Evolutionary conservation across 75 land plant genomes (phyloP), one percentile per base, ranked within the genome.

Genomic region (Cupressus sempervirens): DNA sequence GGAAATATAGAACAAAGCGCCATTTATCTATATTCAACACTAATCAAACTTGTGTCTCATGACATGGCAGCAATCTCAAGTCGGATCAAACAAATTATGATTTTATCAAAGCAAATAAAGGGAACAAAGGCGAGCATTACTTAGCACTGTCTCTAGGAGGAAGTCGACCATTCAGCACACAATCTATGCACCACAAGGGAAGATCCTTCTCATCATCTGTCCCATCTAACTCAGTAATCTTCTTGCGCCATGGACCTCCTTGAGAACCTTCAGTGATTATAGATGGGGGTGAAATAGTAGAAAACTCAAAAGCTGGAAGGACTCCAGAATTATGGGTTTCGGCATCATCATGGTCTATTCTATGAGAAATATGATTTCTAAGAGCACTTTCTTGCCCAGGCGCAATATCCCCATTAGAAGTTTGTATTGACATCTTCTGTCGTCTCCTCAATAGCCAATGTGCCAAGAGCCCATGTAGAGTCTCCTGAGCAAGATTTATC

Each of bases 231-330:
- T 94, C 95, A 26, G 92, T 90, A n/a, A 91, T 90, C 84, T 93
- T 96, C 88, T 93, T 98, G 79, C 99, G 91, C 99, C 99, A 98
- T 18, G 96, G 94, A 50, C 99, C 98, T 70, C 99, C 98, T 40
- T 95, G 96, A n/a, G 95, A 90, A 45, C 98, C 99, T 84, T 97
- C 99, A 34, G 99, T 93, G 13, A 96, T 93, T 62, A 97, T 94
- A 12, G 99, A 97, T 48, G 99, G 98, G 65, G 96, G 93, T n/a
- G 92, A 92, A 45, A 87, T 73, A 9, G 91, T 91, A 73, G 99
- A 94, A 85, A 97, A 97, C 67, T 97, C 95, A 88, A 97, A 97
- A 30, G 93, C 86, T 73, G 96, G 95, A 85, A 87, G 87, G 8
- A 95, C 94, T 38, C 79, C 56, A 16, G 91, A 46, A 82, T 74